These are phyloP conservation scores for Colletotrichum sp. DNA, from an alignment of 2,329 filamentous ascomycete genomes.

Conservation along the genomic window DNA sequence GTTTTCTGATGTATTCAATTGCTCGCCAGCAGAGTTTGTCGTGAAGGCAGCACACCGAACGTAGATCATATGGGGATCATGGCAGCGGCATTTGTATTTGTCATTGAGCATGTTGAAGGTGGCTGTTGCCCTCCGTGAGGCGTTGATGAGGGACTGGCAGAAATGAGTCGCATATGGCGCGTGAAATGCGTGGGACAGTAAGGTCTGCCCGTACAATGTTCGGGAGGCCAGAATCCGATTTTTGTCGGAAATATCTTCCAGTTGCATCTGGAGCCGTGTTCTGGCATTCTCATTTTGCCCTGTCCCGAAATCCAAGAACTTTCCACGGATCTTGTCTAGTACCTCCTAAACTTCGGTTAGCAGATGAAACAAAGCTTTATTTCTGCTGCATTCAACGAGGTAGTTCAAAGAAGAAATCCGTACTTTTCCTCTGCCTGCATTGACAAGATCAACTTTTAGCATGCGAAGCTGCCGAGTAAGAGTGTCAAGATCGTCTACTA, in stretches of 20 bases:
- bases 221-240: background rate
- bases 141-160: background rate
- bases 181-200: background rate
- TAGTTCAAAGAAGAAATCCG: accelerated
- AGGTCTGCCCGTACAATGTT: background rate
- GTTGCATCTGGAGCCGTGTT: background rate
- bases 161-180: background rate
- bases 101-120: background rate
- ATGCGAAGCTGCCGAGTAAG: accelerated
- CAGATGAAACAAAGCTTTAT: accelerated
- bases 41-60: background rate
- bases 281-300: background rate
- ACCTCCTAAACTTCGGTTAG: background rate
- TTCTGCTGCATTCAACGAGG: accelerated
- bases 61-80: background rate
- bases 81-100: background rate
- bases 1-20: background rate
- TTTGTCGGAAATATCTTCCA: background rate
- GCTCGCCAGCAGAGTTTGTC: accelerated
- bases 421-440: background rate
- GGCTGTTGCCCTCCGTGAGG: background rate
- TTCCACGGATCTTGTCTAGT: background rate
- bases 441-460: background rate
- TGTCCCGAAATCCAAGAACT: background rate
- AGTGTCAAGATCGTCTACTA: accelerated